phyloP scores from a whole-genome alignment of 345 rosid species.

The Trapa incisa region DNA sequence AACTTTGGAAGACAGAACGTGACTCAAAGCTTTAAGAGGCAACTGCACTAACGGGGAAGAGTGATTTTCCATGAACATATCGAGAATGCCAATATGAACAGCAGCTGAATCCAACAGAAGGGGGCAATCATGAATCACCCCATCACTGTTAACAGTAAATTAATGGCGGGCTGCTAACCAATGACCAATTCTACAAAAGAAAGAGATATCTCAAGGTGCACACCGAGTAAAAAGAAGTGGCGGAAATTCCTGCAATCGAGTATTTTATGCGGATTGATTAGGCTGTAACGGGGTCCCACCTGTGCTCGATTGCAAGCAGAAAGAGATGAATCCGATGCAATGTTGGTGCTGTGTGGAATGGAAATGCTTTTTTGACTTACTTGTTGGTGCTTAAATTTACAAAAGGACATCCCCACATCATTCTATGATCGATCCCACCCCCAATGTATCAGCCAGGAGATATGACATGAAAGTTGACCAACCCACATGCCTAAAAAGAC shows the following conservation, averaged over 20 bases:
- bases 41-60: neutral
- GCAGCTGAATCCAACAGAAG: neutral
- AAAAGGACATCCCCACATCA: slow-evolving; percentile 3
- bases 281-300: neutral
- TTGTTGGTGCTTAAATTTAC: neutral
- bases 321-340: neutral
- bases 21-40: neutral
- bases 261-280: neutral
- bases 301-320: neutral
- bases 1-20: neutral
- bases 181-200: neutral
- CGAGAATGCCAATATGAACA: neutral
- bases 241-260: neutral
- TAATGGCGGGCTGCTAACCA: neutral
- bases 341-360: neutral
- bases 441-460: neutral
- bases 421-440: neutral
- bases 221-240: neutral
- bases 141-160: neutral
- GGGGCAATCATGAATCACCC: neutral
- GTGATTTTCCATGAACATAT: neutral
- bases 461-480: slow-evolving; percentile 12
- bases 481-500: too few relatives aligned
- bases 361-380: neutral
- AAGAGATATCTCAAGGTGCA: neutral